Conservation (phyloP, 202 grass and related monocot species). For the Zoysia matrella region DNA sequence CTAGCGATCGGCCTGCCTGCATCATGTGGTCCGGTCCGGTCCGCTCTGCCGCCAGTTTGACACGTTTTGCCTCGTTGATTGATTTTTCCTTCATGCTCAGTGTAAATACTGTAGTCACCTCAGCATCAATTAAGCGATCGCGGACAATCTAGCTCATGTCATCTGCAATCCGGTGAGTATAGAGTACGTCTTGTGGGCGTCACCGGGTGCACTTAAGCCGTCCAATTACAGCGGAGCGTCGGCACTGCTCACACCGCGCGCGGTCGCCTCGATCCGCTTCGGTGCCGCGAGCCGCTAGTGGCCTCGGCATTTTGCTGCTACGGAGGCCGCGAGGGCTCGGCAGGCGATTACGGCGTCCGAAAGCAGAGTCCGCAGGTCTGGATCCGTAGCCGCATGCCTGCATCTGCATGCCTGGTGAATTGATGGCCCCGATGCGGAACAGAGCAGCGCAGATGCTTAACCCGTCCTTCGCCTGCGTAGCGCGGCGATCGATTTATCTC, state of each 20-base stretch:
- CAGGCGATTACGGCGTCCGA: conserved; percentile 18
- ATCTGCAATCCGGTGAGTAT: conserved; percentile 1
- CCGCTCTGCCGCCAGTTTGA: not conserved
- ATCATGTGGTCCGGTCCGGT: conserved; percentile 1
- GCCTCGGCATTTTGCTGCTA: not conserved
- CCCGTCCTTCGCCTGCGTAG: conserved; percentile 8
- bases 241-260: not conserved
- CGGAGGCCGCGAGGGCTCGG: not conserved
- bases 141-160: conserved; percentile 4
- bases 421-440: conserved; percentile 21
- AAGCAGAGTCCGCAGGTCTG: conserved; percentile 39
- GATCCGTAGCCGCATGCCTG: not conserved
- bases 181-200: too few relatives aligned
- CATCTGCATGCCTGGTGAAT: conserved; percentile 23
- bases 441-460: not conserved
- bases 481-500: conserved; percentile 1
- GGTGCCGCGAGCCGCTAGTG: not conserved
- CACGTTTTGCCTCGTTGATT: not conserved
- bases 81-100: not conserved
- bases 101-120: not conserved
- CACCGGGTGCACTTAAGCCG: not conserved
- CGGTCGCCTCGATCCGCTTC: not conserved
- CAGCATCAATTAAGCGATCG: not conserved
- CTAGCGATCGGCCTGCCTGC: conserved; percentile 2
- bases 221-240: not conserved